These are phyloP conservation scores for Xerocomellus dryophilus DNA, from an alignment of 768 basidiomycete genomes.

Conservation along the genomic window DNA sequence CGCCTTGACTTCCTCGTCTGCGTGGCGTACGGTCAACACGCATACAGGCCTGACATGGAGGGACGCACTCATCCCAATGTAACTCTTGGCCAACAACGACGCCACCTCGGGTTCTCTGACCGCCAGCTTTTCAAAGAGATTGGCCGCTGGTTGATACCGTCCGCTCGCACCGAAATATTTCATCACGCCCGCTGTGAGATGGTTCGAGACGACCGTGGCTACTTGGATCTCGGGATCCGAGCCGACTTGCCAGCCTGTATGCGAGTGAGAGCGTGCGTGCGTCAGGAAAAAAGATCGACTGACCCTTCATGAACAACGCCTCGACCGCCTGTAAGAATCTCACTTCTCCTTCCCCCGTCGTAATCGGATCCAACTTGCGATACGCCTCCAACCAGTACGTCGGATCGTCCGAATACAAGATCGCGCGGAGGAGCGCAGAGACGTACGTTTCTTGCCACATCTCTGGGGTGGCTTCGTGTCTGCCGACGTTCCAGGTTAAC, in stretches of 20 bases:
- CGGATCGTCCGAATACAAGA: conserved; percentile 94
- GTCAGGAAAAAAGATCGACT: too few species aligned
- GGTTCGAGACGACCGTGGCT: conserved; percentile 93
- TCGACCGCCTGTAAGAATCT: conserved; percentile 91
- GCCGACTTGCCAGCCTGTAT: conserved; percentile 92
- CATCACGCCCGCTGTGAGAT: conserved; percentile 89
- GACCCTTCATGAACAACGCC: conserved; percentile 82
- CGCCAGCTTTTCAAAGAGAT: conserved; percentile 87
- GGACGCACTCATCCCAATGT: conserved; percentile 94
- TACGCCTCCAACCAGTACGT: conserved; percentile 90
- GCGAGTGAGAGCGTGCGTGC: neutral
- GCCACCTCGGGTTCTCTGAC: conserved; percentile 89
- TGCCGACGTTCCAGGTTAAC: neutral
- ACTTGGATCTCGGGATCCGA: conserved; percentile 99
- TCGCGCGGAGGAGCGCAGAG: conserved; percentile 85
- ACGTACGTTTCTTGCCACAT: conserved; percentile 98
- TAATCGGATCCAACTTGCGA: conserved; percentile 93
- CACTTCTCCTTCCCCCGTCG: conserved; percentile 81
- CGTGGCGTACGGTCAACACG: neutral
- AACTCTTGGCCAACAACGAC: conserved; percentile 80
- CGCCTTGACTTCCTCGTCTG: conserved; percentile 98
- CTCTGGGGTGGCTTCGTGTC: conserved; percentile 86
- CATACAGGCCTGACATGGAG: neutral
- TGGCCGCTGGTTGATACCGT: conserved; percentile 82
- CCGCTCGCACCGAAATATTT: conserved; percentile 97